These are phyloP conservation scores for Inga oerstediana DNA, from an alignment of 306 rosid genomes.

Conservation along the genomic window DNA sequence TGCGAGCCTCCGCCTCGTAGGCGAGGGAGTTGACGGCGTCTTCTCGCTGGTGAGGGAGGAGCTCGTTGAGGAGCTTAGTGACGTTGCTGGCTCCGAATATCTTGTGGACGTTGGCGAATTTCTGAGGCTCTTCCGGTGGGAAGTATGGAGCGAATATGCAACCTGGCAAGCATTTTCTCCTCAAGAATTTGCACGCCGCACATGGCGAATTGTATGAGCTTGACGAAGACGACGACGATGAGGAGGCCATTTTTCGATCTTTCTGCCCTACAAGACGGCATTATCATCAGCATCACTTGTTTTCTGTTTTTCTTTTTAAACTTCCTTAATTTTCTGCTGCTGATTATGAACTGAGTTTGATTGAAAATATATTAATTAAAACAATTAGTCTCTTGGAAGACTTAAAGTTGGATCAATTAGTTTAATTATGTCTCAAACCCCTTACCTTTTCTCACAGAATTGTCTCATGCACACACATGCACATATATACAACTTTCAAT, in stretches of 20 bases:
- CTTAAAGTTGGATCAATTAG: not conserved
- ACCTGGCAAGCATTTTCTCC: conserved; percentile 90
- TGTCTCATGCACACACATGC: not conserved
- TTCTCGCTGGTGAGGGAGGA: conserved; percentile 87
- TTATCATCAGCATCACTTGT: not conserved
- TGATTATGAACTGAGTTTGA: not conserved
- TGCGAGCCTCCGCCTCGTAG: conserved; percentile 93
- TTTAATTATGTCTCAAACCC: not conserved
- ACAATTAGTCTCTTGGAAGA: not conserved
- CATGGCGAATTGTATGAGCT: conserved; percentile 89
- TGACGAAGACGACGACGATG: conserved; percentile 8
- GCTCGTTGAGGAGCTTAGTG: conserved; percentile 90
- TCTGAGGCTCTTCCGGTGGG: conserved; percentile 97
- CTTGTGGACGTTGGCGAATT: conserved; percentile 93
- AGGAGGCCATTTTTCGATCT: conserved; percentile 47
- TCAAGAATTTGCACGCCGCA: conserved; percentile 94
- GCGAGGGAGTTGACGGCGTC: conserved; percentile 95
- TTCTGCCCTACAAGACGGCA: conserved; percentile 24
- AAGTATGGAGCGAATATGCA: conserved; percentile 95
- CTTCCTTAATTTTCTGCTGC: too few relatives aligned
- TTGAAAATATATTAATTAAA: not conserved
- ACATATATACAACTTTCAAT: conserved; percentile 21
- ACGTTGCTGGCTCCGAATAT: conserved; percentile 98
- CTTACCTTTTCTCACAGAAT: not conserved
- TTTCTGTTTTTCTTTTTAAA: too few relatives aligned